Percentiles rank a stretch among this genome's conserved stretches.
phyloP scores from a whole-genome alignment of 2,329 filamentous ascomycete genomes.

The Pyricularia grisea region DNA sequence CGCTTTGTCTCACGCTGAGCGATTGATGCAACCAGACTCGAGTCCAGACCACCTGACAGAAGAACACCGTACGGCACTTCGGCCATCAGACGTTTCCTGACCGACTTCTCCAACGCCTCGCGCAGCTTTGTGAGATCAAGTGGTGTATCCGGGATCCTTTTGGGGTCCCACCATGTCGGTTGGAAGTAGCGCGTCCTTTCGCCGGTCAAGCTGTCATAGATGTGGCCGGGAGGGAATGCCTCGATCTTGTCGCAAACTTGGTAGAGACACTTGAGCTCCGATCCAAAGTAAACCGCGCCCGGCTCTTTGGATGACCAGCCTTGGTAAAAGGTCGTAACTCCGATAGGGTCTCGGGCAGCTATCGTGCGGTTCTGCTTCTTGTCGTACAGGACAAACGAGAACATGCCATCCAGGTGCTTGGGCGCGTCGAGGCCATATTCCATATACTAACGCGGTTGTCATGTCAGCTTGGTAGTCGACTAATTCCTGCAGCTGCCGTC shows the following conservation, averaged over 20 bases:
- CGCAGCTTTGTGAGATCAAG: constrained; percentile 78
- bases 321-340: constrained; percentile 95
- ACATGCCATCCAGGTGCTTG: constrained; percentile 96
- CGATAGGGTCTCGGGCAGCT: constrained; percentile 92
- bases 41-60: constrained; percentile 90
- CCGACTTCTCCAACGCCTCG: constrained; percentile 76
- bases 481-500: neutral
- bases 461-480: neutral
- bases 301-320: constrained; percentile 80
- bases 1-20: constrained; percentile 85
- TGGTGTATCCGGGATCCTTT: constrained; percentile 67
- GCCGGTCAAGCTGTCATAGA: constrained; percentile 91
- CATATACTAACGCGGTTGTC: constrained; percentile 57
- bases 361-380: constrained; percentile 87
- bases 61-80: constrained; percentile 97
- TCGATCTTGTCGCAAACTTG: constrained; percentile 93
- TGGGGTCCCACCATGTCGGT: constrained; percentile 84
- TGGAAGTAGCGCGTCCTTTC: constrained; percentile 81
- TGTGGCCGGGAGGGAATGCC: constrained; percentile 86
- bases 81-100: constrained; percentile 95
- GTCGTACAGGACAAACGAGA: constrained; percentile 97
- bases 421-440: constrained; percentile 88
- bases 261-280: constrained; percentile 88
- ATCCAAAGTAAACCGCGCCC: constrained; percentile 87
- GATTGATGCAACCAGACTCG: constrained; percentile 88